Conservation (phyloP, 2,329 filamentous ascomycete species). For the Bipolaris gigantea region DNA sequence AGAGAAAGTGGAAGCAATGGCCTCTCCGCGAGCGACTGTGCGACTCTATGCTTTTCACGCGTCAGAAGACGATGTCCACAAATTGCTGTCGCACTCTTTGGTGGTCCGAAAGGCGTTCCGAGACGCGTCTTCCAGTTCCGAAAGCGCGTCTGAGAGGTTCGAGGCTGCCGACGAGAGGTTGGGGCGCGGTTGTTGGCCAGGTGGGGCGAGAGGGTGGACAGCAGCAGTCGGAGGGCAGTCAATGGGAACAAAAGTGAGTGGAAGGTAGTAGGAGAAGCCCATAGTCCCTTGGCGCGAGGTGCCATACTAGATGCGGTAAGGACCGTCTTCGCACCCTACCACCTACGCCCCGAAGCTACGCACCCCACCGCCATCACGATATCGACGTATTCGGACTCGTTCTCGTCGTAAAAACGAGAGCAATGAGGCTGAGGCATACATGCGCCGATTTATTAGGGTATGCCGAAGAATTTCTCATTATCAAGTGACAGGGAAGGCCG, state of each 20-base stretch:
- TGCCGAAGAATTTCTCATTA: slow-evolving; percentile 10
- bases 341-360: slow-evolving; percentile 31
- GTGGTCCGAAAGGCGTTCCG: slow-evolving; percentile 38
- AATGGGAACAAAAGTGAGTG: slow-evolving; percentile 32
- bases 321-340: slow-evolving; percentile 32
- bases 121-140: slow-evolving; percentile 47
- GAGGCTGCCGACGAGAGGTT: slow-evolving; percentile 27
- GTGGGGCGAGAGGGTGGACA: slow-evolving; percentile 35
- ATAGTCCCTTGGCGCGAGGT: slow-evolving; percentile 22
- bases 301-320: slow-evolving; percentile 31
- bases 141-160: slow-evolving; percentile 47
- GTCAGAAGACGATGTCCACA: slow-evolving; percentile 25
- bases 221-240: slow-evolving; percentile 42
- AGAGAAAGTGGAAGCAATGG: slow-evolving; percentile 7
- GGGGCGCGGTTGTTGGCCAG: slow-evolving; percentile 31
- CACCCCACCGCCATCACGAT: slow-evolving; percentile 40
- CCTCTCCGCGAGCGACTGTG: slow-evolving; percentile 13
- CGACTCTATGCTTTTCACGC: slow-evolving; percentile 21
- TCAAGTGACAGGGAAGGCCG: slow-evolving; percentile 14
- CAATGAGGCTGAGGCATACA: slow-evolving; percentile 14
- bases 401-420: slow-evolving; percentile 53
- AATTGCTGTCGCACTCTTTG: slow-evolving; percentile 37
- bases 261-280: slow-evolving; percentile 34
- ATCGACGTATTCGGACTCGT: slow-evolving; percentile 67
- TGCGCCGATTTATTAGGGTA: slow-evolving; percentile 9